Evolutionary conservation across 768 basidiomycete genomes (phyloP), one percentile per base, ranked within the genome.

Genomic region (Tricholoma saponaceum): DNA sequence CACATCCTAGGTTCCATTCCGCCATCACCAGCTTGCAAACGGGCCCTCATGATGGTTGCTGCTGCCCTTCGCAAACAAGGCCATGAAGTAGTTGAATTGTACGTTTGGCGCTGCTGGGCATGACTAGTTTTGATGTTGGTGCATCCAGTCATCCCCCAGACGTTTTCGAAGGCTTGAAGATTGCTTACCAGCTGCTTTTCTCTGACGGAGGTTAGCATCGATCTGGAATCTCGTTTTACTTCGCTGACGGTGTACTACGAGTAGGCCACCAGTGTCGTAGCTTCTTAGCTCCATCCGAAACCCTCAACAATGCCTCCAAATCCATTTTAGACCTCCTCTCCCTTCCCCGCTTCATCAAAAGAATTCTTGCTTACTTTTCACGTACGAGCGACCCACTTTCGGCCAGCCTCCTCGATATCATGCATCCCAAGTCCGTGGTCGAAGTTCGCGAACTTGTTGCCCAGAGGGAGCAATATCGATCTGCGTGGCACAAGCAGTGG

Each of bases 81-180:
- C 2, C 85, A 89, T 58, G 81, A 86, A 69, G 76, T 88, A 23
- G 81, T 85, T 12, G 73, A 81, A 41, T 80, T 88, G 87, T 86
- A 66, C 32, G 81, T 72, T 33, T 43, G 25, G 3, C 5, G 8
- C n/a, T 22, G n/a, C 16, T 25, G 51, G 13, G 32, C 57, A n/a
- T 60, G 43, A 20, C 9, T 35, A 26, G 43, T 20, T 51, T 46
- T 60, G 47, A 46, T 18, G 37, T 33, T 22, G 49, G 8, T 20
- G 18, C 57, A 54, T 58, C 12, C 18, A 73, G 71, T 32, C 46
- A 50, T 23, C 78, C 83, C 25, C 84, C 84, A n/a, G 67, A 76
- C 51, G 73, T 84, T 23, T 60, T 70, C n/a, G 73, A 78, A 46
- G 79, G 83, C n/a, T 66, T 83, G 20, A 71, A 74, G 52, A 74